phyloP scores from a whole-genome alignment of 1,284 basidiomycete species.

The Ceratobasidium papillatum region DNA sequence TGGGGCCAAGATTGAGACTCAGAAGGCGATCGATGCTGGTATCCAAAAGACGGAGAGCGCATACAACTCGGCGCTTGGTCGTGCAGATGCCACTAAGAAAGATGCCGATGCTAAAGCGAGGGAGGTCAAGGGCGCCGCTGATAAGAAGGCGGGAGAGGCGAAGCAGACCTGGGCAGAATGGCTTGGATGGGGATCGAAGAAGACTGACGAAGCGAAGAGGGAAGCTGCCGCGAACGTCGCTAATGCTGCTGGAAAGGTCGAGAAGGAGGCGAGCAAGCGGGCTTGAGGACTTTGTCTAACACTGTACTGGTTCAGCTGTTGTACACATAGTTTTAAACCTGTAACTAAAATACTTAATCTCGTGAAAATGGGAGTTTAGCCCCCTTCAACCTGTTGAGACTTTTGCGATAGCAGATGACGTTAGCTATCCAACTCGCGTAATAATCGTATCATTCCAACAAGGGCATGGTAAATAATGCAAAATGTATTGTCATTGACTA shows the following conservation, averaged over 20 bases:
- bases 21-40: background rate
- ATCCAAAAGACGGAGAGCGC: slow-evolving; percentile 18
- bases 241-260: slow-evolving; percentile 43
- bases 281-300: slow-evolving; percentile 14
- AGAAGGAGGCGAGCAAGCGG: slow-evolving; percentile 44
- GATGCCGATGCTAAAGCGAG: slow-evolving; percentile 31
- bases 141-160: slow-evolving; percentile 39
- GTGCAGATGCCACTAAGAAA: slow-evolving; percentile 17
- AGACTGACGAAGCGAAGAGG: slow-evolving; percentile 42
- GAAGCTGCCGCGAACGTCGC: slow-evolving; percentile 42
- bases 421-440: too few relatives aligned
- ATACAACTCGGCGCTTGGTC: slow-evolving; percentile 32
- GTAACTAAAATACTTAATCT: background rate
- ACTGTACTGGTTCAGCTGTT: background rate
- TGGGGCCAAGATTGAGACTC: slow-evolving; percentile 30
- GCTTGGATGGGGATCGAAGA: slow-evolving; percentile 43
- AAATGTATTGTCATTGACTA: background rate
- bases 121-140: slow-evolving; percentile 29
- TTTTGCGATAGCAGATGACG: too few relatives aligned
- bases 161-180: slow-evolving; percentile 43
- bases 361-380: background rate
- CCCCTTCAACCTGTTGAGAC: background rate
- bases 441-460: background rate
- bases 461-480: background rate
- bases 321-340: background rate